Conservation (phyloP, 139 green algal genomes). For the Chlamydomonas incerta region DNA sequence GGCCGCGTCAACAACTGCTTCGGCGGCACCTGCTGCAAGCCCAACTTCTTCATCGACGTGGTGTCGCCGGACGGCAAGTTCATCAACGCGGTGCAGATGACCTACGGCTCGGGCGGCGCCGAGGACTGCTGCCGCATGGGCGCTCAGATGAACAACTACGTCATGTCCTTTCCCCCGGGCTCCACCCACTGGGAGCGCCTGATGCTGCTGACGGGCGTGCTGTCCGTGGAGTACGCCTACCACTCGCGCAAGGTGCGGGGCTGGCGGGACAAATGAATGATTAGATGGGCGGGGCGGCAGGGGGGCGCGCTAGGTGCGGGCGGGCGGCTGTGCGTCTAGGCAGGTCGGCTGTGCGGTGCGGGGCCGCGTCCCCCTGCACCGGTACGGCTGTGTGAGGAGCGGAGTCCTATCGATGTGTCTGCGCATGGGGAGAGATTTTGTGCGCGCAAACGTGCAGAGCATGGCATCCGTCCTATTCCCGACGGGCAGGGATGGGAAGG, state of each 20-base stretch:
- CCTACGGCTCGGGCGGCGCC: slow-evolving; percentile 21
- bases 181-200: neutral
- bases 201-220: slow-evolving; percentile 14
- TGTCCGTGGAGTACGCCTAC: slow-evolving; percentile 28
- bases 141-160: slow-evolving; percentile 14
- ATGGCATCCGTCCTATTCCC: too few species aligned
- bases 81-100: slow-evolving; percentile 26
- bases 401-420: too few species aligned
- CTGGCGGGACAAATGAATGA: too few species aligned
- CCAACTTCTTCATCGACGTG: slow-evolving; percentile 53
- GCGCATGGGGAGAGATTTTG: too few species aligned
- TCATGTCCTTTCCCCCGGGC: neutral
- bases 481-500: too few species aligned
- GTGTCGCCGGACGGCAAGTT: slow-evolving; percentile 37
- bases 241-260: neutral
- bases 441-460: too few species aligned
- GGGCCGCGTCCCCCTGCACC: too few species aligned
- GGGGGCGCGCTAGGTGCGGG: too few species aligned
- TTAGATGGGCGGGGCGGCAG: too few species aligned
- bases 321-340: too few species aligned
- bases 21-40: slow-evolving; percentile 57
- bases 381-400: too few species aligned
- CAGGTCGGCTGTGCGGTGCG: too few species aligned
- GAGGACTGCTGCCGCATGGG: slow-evolving; percentile 14
- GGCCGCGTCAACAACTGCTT: slow-evolving; percentile 64